Conservation (phyloP, 108 stramenopile genomes). For the Discostella pseudostelligera region DNA sequence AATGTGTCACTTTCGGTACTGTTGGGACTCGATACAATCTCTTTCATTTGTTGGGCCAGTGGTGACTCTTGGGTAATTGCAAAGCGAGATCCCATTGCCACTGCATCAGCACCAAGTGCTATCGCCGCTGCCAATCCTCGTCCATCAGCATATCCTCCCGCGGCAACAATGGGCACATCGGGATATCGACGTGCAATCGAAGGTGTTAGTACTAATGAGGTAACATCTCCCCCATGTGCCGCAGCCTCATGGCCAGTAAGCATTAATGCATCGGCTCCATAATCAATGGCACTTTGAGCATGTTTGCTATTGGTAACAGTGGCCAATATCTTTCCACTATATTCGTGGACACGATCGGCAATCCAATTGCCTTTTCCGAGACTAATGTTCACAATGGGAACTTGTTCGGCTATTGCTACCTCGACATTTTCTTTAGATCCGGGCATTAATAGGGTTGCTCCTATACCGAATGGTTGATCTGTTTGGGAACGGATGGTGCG, state of each 20-base stretch:
- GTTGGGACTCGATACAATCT: slow-evolving; percentile 47
- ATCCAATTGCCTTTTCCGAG: slow-evolving; percentile 90
- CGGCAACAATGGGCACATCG: slow-evolving; percentile 80
- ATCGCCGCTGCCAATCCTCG: slow-evolving; percentile 79
- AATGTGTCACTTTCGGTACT: slow-evolving; percentile 68
- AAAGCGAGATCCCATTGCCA: slow-evolving; percentile 90
- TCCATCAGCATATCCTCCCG: slow-evolving; percentile 92
- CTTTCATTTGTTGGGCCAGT: slow-evolving; percentile 67
- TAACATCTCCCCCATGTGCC: slow-evolving; percentile 89
- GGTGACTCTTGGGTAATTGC: slow-evolving; percentile 74
- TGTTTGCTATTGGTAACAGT: slow-evolving; percentile 84
- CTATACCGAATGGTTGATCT: slow-evolving; percentile 81
- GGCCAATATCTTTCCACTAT: slow-evolving; percentile 77
- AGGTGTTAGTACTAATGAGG: slow-evolving; percentile 74
- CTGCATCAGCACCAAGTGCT: slow-evolving; percentile 82
- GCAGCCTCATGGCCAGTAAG: slow-evolving; percentile 92
- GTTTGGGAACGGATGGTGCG: slow-evolving; percentile 61
- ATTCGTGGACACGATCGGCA: slow-evolving; percentile 62
- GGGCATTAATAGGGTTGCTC: slow-evolving; percentile 83
- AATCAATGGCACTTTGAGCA: slow-evolving; percentile 60
- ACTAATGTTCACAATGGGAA: slow-evolving; percentile 81
- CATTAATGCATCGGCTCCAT: slow-evolving; percentile 85
- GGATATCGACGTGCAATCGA: slow-evolving; percentile 71
- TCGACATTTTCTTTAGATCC: slow-evolving; percentile 81
- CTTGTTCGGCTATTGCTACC: slow-evolving; percentile 83